Conservation (phyloP, 2,329 filamentous ascomycete genomes). For the Magnaporthiopsis incrustans region DNA sequence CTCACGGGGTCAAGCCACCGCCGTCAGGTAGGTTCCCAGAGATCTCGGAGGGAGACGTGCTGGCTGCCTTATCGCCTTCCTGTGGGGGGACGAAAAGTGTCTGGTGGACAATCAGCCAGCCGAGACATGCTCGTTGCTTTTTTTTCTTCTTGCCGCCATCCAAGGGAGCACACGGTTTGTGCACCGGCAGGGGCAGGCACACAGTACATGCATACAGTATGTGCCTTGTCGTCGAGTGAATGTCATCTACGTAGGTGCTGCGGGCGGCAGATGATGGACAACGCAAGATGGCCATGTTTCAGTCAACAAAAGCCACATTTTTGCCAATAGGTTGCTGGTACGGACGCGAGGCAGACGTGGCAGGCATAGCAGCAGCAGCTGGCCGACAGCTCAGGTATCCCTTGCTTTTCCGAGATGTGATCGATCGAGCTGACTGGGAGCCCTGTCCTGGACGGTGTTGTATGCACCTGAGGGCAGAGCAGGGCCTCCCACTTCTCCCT, state of each 20-base stretch:
- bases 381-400: no score
- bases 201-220: background rate
- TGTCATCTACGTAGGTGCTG: background rate
- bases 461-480: no score
- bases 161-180: background rate
- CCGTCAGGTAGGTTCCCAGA: background rate
- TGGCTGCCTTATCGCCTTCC: background rate
- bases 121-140: background rate
- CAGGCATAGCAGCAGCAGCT: no score
- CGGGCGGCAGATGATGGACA: background rate
- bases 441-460: no score
- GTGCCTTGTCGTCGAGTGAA: no score
- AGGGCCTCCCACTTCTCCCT: no score
- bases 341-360: no score
- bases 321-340: no score
- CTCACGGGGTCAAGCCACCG: background rate
- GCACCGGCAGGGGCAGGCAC: no score
- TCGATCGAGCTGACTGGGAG: no score
- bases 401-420: no score
- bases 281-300: background rate
- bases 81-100: background rate
- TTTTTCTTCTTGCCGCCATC: background rate
- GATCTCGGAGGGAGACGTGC: no score
- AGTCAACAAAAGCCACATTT: background rate
- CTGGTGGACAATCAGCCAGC: background rate